phyloP scores from a whole-genome alignment of 192 early-diverging fungal species.

The Backusella liffmaniae region DNA sequence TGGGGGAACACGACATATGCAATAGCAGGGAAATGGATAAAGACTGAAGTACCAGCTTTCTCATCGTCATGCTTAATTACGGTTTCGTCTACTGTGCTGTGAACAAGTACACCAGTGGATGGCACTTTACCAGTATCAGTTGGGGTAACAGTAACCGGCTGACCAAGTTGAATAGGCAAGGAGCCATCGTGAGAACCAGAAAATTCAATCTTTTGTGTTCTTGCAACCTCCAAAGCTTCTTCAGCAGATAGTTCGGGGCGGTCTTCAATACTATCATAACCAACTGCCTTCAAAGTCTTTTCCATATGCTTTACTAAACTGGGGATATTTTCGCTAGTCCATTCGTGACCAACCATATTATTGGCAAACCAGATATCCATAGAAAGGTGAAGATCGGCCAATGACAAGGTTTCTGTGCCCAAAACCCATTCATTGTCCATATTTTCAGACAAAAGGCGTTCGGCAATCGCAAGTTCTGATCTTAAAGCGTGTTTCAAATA shows the following conservation, averaged over 20 bases:
- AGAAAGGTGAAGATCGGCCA: slow-evolving; percentile 22
- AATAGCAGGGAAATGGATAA: slow-evolving; percentile 28
- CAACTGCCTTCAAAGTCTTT: not conserved
- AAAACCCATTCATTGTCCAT: slow-evolving; percentile 15
- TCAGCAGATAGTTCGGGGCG: slow-evolving; percentile 13
- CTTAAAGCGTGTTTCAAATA: not conserved
- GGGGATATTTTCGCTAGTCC: slow-evolving; percentile 13
- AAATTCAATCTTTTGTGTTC: not conserved
- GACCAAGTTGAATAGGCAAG: slow-evolving; percentile 15
- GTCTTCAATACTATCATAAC: not conserved
- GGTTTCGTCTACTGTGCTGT: not conserved
- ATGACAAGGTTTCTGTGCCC: slow-evolving; percentile 15
- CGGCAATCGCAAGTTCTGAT: slow-evolving; percentile 14
- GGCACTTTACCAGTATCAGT: slow-evolving; percentile 20
- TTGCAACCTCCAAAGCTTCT: slow-evolving; percentile 27
- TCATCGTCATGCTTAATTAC: slow-evolving; percentile 6
- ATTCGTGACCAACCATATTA: not conserved
- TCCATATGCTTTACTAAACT: not conserved
- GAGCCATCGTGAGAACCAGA: not conserved
- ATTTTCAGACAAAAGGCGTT: not conserved
- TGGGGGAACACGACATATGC: slow-evolving; percentile 16
- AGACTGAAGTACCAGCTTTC: not conserved
- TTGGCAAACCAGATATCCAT: slow-evolving; percentile 14
- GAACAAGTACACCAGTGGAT: slow-evolving; percentile 13
- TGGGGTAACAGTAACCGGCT: slow-evolving; percentile 26